phyloP scores from a whole-genome alignment of 768 basidiomycete species.

The Guyanaporus albipodus region DNA sequence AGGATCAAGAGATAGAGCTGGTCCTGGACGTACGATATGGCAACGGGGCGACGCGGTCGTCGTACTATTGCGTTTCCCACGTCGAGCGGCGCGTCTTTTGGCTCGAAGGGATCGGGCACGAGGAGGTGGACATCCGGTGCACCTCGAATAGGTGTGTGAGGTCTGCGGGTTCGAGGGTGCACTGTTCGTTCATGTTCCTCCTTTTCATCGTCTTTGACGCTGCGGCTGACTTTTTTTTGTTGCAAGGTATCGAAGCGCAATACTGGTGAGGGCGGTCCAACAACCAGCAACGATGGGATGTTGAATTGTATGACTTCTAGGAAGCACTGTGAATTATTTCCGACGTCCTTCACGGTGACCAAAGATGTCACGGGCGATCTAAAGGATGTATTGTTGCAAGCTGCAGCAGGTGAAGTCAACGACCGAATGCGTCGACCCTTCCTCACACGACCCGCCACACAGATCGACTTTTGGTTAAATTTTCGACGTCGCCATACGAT shows the following conservation, averaged over 20 bases:
- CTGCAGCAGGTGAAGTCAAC: constrained; percentile 25
- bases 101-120: constrained; percentile 23
- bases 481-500: constrained; percentile 30
- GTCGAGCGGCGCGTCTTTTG: constrained; percentile 27
- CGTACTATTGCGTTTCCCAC: constrained; percentile 30
- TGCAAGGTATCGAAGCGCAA: constrained; percentile 27
- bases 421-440: neutral
- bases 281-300: neutral
- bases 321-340: constrained; percentile 32
- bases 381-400: constrained; percentile 24
- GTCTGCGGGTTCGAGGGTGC: constrained; percentile 9
- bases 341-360: constrained; percentile 21
- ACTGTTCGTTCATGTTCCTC: constrained; percentile 20
- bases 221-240: constrained; percentile 3
- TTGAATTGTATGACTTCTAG: constrained; percentile 4
- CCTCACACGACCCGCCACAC: neutral
- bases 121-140: constrained; percentile 19
- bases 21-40: constrained; percentile 14
- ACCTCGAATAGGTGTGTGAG: constrained; percentile 17
- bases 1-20: constrained; percentile 12
- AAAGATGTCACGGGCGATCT: constrained; percentile 15
- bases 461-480: constrained; percentile 31
- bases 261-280: constrained; percentile 24
- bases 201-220: neutral
- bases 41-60: neutral